Percentiles rank a stretch among this genome's conserved stretches.
These are phyloP conservation scores for Solioccasus polychromus DNA, from an alignment of 768 basidiomycete species.

Conservation along the genomic window DNA sequence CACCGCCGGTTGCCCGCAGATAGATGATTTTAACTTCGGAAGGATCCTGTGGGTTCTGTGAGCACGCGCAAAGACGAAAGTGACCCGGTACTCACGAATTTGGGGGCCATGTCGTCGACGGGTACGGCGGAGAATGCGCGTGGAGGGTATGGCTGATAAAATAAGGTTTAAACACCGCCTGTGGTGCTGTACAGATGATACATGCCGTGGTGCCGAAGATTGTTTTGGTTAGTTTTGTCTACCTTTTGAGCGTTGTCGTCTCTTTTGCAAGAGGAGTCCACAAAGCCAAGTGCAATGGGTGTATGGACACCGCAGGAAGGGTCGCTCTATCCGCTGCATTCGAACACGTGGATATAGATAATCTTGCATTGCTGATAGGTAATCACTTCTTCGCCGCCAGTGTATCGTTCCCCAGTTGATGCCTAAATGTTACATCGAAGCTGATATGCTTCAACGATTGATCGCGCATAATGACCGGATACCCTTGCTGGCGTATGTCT, in stretches of 20 bases:
- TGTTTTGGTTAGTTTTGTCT: constrained; percentile 39
- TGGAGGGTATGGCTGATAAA: constrained; percentile 27
- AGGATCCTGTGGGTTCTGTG: constrained; percentile 69
- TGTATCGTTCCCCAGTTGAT: constrained; percentile 18
- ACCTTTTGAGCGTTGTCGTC: neutral
- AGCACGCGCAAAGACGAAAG: neutral
- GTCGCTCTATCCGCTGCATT: constrained; percentile 81
- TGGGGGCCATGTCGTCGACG: constrained; percentile 63
- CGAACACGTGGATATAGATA: constrained; percentile 79
- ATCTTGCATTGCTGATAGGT: constrained; percentile 89
- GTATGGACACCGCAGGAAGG: constrained; percentile 69
- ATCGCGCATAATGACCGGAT: constrained; percentile 96
- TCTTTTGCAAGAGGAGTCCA: neutral
- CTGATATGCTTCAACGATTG: constrained; percentile 94
- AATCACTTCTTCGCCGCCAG: constrained; percentile 25
- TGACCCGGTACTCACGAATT: constrained; percentile 55
- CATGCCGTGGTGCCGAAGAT: constrained; percentile 18
- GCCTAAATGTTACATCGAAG: constrained; percentile 41
- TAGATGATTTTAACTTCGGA: constrained; percentile 99
- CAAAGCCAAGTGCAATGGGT: constrained; percentile 65
- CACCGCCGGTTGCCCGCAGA: constrained; percentile 97
- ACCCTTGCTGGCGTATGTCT: constrained; percentile 75
- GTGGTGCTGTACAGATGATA: constrained; percentile 57
- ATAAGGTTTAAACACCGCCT: constrained; percentile 57
- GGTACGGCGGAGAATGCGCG: constrained; percentile 1